These are phyloP conservation scores for Cymbidium sinense DNA, from an alignment of 106 monocot species.

Conservation along the genomic window DNA sequence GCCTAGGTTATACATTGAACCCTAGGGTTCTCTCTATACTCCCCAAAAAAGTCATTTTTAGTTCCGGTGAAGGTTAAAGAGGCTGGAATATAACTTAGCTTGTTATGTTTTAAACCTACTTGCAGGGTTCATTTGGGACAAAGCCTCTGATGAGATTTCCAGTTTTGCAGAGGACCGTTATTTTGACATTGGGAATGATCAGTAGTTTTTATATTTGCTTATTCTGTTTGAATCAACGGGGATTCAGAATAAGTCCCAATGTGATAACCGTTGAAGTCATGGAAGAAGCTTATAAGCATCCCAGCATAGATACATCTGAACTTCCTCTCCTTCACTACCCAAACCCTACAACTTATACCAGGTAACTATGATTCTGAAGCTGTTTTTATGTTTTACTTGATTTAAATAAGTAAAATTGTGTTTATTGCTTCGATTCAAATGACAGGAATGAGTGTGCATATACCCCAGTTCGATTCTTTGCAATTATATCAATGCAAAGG, in stretches of 20 bases:
- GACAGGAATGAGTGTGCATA: constrained; percentile 74
- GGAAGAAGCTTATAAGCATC: constrained; percentile 12
- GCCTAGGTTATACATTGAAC: too few species aligned
- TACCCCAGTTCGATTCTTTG: constrained; percentile 63
- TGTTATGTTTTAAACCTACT: background rate
- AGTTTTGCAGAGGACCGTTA: constrained; percentile 2
- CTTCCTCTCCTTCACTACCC: constrained; percentile 34
- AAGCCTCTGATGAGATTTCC: constrained; percentile 19
- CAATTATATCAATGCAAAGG: constrained; percentile 78
- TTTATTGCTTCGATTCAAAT: constrained; percentile 1
- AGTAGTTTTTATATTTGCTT: constrained; percentile 11
- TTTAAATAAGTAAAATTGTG: background rate
- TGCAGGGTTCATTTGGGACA: constrained; percentile 12
- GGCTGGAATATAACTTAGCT: background rate
- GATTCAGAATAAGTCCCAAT: constrained; percentile 5
- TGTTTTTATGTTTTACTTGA: background rate
- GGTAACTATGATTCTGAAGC: constrained; percentile 16
- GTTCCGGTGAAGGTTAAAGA: background rate
- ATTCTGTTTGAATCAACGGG: constrained; percentile 23
- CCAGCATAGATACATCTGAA: constrained; percentile 11
- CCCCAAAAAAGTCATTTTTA: too few species aligned
- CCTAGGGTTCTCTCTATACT: too few species aligned
- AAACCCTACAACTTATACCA: constrained; percentile 25
- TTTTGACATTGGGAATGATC: constrained; percentile 11
- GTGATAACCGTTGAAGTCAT: constrained; percentile 8